Percentiles rank a stretch among this genome's conserved stretches.
Evolutionary conservation across 805 yeast genomes (phyloP).

Genomic region (Yarrowia sp.): DNA sequence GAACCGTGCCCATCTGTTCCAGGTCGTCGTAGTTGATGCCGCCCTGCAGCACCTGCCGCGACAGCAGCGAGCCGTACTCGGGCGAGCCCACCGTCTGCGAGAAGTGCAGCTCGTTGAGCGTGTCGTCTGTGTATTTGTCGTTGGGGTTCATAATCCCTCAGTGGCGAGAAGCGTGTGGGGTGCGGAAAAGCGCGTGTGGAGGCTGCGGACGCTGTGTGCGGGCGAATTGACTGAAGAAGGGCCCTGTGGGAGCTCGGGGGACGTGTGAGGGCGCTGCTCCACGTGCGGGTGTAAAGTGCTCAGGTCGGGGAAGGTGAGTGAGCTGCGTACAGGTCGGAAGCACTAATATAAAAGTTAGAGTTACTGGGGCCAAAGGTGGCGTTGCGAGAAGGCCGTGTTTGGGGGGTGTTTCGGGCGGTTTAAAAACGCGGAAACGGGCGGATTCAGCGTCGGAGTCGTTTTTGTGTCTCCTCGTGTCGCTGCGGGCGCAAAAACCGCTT

Average conservation of each 20-base stretch:
- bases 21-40: conserved; percentile 27
- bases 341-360: conserved; percentile 8
- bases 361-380: conserved; percentile 25
- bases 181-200: too few species aligned
- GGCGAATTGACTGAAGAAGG: neutral
- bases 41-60: conserved; percentile 18
- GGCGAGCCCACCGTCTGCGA: conserved; percentile 26
- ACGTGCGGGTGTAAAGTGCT: too few species aligned
- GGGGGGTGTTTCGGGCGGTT: too few species aligned
- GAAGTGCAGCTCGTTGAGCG: conserved; percentile 24
- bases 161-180: neutral
- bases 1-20: conserved; percentile 3
- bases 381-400: neutral
- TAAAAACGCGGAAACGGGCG: too few species aligned
- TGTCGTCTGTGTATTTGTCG: conserved; percentile 27
- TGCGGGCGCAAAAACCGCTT: too few species aligned
- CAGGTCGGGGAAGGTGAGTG: too few species aligned
- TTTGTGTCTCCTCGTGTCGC: too few species aligned
- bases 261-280: too few species aligned
- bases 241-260: neutral
- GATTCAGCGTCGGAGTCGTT: too few species aligned
- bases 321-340: conserved; percentile 1
- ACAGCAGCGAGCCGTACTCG: conserved; percentile 19
- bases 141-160: conserved; percentile 26
- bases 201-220: too few species aligned